Evolutionary conservation across 257 asterid genomes (phyloP), one percentile per base, ranked within the genome.

Genomic region (Solanum pimpinellifolium): DNA sequence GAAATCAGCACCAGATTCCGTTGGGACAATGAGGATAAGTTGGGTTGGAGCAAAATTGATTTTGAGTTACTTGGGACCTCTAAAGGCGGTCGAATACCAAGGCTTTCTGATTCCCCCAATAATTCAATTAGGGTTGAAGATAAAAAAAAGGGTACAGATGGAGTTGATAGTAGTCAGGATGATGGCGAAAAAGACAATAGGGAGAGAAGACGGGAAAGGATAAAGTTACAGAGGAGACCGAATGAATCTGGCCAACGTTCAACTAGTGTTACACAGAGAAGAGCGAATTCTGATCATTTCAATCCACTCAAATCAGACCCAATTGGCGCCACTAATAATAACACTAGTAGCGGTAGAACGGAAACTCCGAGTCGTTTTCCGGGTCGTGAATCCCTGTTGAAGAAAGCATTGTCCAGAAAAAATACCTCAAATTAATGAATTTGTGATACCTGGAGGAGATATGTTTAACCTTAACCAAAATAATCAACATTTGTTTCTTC

Each of bases 11-110:
- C 89, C 88, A 90, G 94, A 27, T 94, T 95, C 66, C 96, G 96
- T 65, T 95, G 98, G 99, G 98, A 95, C 82, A 92, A 93, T 66
- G 93, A 91, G 8, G 98, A 96, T 88, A 92, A 93, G 93, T 31
- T 29, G 25, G 97, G 93, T 47, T 96, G 99, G 99, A 90, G 95
- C 33, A 90, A 82, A 92, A 83, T 95, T 52, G 95, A 96, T 91
- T 96, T 93, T 35, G 92, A 89, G 60, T 68, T 96, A 86, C 91
- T 96, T 49, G 99, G 99, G 1, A 95, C 98, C 16, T 93, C 98
- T 10, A 91, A 90, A 70, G 96, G 98, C 4, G 95, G 93, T 23
- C 87, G 98, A 39, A 95, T 96, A 56, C 99, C 99, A 6, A 94
- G 99, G 29, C 60, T 78, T 77, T 44, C 15, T 14, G 72, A 6